Percentiles rank a stretch among this genome's conserved stretches.
Evolutionary conservation across 148 eudicot species (phyloP).

Genomic region (Arbutus unedo): DNA sequence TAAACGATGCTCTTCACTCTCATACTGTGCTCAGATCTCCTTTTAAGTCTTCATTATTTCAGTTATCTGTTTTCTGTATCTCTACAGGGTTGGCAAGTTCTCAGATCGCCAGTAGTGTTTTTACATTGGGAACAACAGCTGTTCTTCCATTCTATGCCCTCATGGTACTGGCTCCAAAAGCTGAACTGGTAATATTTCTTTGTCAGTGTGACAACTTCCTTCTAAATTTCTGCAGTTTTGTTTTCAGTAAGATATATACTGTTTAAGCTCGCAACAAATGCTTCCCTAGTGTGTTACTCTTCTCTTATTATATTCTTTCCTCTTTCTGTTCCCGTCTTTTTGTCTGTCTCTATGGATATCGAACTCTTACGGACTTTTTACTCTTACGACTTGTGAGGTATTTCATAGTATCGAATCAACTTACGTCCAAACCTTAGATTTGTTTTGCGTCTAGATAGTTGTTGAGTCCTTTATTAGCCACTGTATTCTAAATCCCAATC

Average conservation of each 20-base stretch:
- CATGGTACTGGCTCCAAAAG: conserved; percentile 88
- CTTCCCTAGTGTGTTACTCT: not conserved
- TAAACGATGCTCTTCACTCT: conserved; percentile 2
- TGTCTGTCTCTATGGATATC: not conserved
- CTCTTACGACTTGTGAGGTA: not conserved
- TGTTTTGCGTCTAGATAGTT: not conserved
- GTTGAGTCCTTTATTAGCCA: not conserved
- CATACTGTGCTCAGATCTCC: not conserved
- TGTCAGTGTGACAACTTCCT: not conserved
- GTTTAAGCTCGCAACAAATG: conserved; percentile 1
- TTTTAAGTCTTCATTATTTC: not conserved
- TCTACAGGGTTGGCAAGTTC: conserved; percentile 55
- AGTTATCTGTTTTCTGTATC: not conserved
- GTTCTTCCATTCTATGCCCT: conserved; percentile 90
- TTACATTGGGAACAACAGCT: conserved; percentile 80
- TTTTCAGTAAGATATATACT: not conserved
- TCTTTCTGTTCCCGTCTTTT: not conserved
- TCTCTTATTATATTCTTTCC: not conserved
- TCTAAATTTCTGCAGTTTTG: not conserved
- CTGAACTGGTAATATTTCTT: conserved; percentile 59
- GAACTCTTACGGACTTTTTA: not conserved
- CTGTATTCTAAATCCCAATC: not conserved
- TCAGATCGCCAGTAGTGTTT: conserved; percentile 62
- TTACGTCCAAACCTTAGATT: not conserved
- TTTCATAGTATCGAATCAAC: not conserved